phyloP scores from a whole-genome alignment of 345 rosid genomes.

The Pugionium dolabratum region DNA sequence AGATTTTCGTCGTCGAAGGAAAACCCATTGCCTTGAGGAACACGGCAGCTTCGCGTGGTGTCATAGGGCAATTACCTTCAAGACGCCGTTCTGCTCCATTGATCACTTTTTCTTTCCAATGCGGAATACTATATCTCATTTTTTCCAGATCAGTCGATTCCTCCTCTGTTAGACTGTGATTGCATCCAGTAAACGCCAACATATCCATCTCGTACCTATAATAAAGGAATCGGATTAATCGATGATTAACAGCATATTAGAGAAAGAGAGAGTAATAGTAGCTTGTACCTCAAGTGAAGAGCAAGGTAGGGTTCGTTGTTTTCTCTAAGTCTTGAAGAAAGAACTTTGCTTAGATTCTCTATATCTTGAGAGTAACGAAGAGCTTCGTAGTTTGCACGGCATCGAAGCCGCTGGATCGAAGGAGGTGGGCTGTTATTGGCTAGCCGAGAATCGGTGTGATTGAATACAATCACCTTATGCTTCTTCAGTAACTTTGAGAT shows the following conservation, averaged over 20 bases:
- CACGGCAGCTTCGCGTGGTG: constrained; percentile 64
- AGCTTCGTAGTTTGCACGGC: constrained; percentile 68
- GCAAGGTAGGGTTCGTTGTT: constrained; percentile 53
- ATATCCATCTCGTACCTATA: constrained; percentile 81
- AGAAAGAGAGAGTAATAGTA: background rate
- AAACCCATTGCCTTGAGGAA: constrained; percentile 73
- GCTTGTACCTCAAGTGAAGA: constrained; percentile 64
- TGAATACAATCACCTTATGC: constrained; percentile 58
- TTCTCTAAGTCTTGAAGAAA: constrained; percentile 51
- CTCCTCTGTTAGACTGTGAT: constrained; percentile 53
- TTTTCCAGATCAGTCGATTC: constrained; percentile 50
- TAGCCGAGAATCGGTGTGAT: constrained; percentile 62
- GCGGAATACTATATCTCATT: constrained; percentile 49
- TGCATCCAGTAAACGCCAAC: constrained; percentile 79
- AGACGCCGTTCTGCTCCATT: constrained; percentile 47
- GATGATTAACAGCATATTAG: background rate
- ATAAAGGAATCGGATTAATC: background rate
- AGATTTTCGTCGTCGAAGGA: constrained; percentile 59
- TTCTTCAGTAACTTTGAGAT: constrained; percentile 47
- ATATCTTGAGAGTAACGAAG: constrained; percentile 52
- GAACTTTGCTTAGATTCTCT: constrained; percentile 49
- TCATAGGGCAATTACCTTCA: constrained; percentile 67
- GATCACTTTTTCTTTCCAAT: constrained; percentile 69
- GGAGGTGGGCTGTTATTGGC: constrained; percentile 59
- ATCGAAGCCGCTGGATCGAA: constrained; percentile 64